Percentiles rank a stretch among this genome's conserved stretches.
phyloP scores from a whole-genome alignment of 139 green algal species.

The Raphidocelis subcapitata region DNA sequence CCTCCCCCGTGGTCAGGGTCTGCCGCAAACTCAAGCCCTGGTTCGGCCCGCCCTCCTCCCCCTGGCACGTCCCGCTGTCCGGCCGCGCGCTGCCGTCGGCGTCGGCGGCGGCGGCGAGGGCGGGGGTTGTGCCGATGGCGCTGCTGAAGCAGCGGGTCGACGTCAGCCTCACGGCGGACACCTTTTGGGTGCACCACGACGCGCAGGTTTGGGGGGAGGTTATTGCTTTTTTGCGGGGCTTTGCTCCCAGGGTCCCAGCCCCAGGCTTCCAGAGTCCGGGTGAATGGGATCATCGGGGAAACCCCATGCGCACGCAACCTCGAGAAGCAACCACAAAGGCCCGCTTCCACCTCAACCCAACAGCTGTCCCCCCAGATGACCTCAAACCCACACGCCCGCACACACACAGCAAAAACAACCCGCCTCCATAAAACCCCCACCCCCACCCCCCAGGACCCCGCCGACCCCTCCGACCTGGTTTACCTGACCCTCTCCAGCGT shows the following conservation, averaged over 20 bases:
- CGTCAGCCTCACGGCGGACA: conserved; percentile 31
- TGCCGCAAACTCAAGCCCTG: conserved; percentile 20
- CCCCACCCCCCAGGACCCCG: conserved; percentile 24
- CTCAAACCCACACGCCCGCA: too few relatives aligned
- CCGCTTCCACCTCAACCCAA: too few relatives aligned
- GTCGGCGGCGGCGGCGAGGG: conserved; percentile 29
- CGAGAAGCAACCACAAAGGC: too few relatives aligned
- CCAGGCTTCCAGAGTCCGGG: too few relatives aligned
- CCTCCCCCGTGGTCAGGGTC: conserved; percentile 7
- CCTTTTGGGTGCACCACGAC: conserved; percentile 40
- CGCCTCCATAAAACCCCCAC: not conserved
- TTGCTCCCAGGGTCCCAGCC: too few relatives aligned
- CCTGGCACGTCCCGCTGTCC: not conserved
- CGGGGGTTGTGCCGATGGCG: conserved; percentile 30
- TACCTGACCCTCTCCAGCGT: conserved; percentile 29
- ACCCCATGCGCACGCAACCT: too few relatives aligned
- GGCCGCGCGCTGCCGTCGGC: conserved; percentile 19
- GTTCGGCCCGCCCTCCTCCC: conserved; percentile 6
- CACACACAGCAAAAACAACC: too few relatives aligned
- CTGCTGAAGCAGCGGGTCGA: conserved; percentile 39
- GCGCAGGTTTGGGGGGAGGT: conserved; percentile 19
- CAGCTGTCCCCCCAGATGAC: too few relatives aligned
- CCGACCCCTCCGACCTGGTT: conserved; percentile 38
- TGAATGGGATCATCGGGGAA: too few relatives aligned
- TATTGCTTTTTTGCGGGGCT: not conserved